Conservation (phyloP, 2,329 filamentous ascomycete species). For the Truncatella angustata region DNA sequence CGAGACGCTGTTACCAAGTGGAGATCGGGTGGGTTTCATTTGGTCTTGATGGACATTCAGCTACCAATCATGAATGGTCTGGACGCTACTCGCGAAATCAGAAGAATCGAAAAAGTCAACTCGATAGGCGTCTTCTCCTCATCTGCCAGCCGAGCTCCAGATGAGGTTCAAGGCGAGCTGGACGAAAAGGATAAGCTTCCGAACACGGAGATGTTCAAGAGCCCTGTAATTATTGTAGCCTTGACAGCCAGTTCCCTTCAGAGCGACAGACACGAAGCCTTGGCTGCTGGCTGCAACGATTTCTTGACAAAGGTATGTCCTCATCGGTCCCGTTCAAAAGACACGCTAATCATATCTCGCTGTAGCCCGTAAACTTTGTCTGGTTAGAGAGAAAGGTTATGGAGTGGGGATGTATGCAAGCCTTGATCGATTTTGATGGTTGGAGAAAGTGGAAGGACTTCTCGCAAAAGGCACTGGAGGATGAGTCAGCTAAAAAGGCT, state of each 20-base stretch:
- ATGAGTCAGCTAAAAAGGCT: slow-evolving; percentile 40
- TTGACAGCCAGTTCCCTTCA: slow-evolving; percentile 92
- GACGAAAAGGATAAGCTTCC: slow-evolving; percentile 67
- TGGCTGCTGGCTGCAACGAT: slow-evolving; percentile 96
- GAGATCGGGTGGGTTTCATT: slow-evolving; percentile 87
- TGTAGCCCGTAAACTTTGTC: slow-evolving; percentile 89
- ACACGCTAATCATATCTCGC: slow-evolving; percentile 7
- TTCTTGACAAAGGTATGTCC: slow-evolving; percentile 84
- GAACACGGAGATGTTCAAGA: slow-evolving; percentile 78
- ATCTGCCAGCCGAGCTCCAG: slow-evolving; percentile 54
- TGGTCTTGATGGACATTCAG: slow-evolving; percentile 98
- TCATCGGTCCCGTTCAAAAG: not conserved
- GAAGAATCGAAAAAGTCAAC: slow-evolving; percentile 84
- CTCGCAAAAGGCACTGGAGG: slow-evolving; percentile 44
- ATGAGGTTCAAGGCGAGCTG: slow-evolving; percentile 45
- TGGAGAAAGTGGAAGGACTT: slow-evolving; percentile 98
- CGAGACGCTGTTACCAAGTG: slow-evolving; percentile 91
- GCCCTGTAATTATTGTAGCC: slow-evolving; percentile 95
- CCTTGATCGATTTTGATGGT: slow-evolving; percentile 95
- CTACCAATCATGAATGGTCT: slow-evolving; percentile 94
- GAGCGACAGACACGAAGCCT: slow-evolving; percentile 89
- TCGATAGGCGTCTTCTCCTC: slow-evolving; percentile 87
- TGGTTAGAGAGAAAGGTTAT: slow-evolving; percentile 98
- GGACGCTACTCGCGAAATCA: slow-evolving; percentile 92
- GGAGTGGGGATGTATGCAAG: slow-evolving; percentile 99